Conservation (phyloP, 2,329 filamentous ascomycete genomes). For the Tolypocladium ovalisporum region DNA sequence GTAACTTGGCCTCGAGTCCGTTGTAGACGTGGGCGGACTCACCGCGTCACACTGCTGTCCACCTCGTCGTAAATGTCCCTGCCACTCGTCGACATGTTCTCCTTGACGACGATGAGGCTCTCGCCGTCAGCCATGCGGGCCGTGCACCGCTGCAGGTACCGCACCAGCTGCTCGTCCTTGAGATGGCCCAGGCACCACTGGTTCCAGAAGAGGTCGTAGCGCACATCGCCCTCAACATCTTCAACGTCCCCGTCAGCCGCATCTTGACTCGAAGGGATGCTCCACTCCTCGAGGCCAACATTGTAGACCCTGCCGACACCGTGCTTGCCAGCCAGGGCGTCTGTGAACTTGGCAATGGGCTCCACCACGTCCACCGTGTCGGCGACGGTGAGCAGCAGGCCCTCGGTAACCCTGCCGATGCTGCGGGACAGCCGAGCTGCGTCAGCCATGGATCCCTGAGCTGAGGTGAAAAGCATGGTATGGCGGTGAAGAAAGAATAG, state of each 20-base stretch:
- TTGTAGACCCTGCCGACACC: conserved; percentile 54
- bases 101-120: conserved; percentile 27
- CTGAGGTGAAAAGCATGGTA: not conserved
- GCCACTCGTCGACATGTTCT: conserved; percentile 51
- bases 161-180: conserved; percentile 60
- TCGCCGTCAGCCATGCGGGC: conserved; percentile 7
- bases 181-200: conserved; percentile 82
- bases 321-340: conserved; percentile 40
- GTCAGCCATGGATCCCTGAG: not conserved
- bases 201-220: conserved; percentile 72
- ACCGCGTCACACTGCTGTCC: conserved; percentile 66
- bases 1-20: too few relatives aligned
- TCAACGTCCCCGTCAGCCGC: not conserved
- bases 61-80: conserved; percentile 51
- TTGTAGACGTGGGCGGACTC: too few relatives aligned
- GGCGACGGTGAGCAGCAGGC: conserved; percentile 56
- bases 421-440: conserved; percentile 22
- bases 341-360: conserved; percentile 69
- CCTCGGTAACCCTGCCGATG: conserved; percentile 69
- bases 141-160: conserved; percentile 52
- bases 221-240: conserved; percentile 12
- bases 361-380: conserved; percentile 67
- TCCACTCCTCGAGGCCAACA: conserved; percentile 60
- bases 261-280: not conserved
- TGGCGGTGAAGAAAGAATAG: not conserved